phyloP scores from a whole-genome alignment of 2,329 filamentous ascomycete genomes.

The Cladosporium sp. region DNA sequence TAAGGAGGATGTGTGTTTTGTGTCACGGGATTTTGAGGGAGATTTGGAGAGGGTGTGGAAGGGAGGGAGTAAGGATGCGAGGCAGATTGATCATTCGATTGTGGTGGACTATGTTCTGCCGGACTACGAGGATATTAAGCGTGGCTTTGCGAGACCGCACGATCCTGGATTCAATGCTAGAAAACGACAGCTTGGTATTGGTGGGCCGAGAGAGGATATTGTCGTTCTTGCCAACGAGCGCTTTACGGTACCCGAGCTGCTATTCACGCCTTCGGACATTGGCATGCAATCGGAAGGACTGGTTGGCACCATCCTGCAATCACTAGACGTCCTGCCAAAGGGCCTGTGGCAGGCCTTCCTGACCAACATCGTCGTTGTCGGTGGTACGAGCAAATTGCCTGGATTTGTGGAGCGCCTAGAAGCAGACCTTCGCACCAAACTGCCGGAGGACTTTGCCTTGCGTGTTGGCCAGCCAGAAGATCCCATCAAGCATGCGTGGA shows the following conservation, averaged over 20 bases:
- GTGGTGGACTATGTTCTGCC: constrained; percentile 91
- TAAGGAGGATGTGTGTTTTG: constrained; percentile 86
- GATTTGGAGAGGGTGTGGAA: constrained; percentile 88
- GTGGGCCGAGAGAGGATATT: constrained; percentile 67
- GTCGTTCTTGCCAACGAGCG: constrained; percentile 88
- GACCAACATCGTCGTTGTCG: constrained; percentile 85
- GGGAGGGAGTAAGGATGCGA: constrained; percentile 62
- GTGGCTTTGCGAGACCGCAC: constrained; percentile 75
- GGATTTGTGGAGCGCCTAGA: constrained; percentile 77
- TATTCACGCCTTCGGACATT: constrained; percentile 84
- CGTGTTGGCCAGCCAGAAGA: constrained; percentile 69
- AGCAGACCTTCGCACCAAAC: constrained; percentile 31
- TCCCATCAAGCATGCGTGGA: constrained; percentile 80
- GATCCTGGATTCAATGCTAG: constrained; percentile 64
- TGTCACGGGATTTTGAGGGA: constrained; percentile 59
- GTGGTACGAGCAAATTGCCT: constrained; percentile 76
- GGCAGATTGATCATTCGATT: constrained; percentile 53
- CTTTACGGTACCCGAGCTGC: constrained; percentile 83
- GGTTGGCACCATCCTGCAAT: constrained; percentile 78
- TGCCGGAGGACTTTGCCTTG: constrained; percentile 71
- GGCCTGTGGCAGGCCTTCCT: constrained; percentile 81
- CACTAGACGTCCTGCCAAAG: constrained; percentile 71
- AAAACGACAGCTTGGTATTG: constrained; percentile 50
- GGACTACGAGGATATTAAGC: constrained; percentile 65
- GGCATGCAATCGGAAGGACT: constrained; percentile 82